A percentile compares a stretch with the other conserved stretches of the same genome.
Conservation (phyloP, 2,329 filamentous ascomycete species). For the Biscogniauxia sp. region DNA sequence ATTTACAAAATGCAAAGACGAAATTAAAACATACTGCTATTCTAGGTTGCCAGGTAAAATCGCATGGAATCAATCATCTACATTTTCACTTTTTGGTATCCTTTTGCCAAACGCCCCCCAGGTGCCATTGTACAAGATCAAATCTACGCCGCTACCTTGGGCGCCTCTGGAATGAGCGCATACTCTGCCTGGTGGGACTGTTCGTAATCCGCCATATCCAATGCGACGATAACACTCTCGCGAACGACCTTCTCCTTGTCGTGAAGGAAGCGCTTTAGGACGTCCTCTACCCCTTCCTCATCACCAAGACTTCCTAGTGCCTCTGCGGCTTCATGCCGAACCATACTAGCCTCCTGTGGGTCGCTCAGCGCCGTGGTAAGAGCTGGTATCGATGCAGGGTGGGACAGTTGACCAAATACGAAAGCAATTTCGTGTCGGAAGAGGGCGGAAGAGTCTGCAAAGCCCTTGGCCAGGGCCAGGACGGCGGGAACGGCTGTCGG, state of each 20-base stretch:
- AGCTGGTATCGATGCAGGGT: slow-evolving; percentile 94
- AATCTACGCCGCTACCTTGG: slow-evolving; percentile 36
- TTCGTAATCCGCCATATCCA: slow-evolving; percentile 98
- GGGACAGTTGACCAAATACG: slow-evolving; percentile 93
- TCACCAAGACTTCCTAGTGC: slow-evolving; percentile 91
- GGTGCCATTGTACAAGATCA: slow-evolving; percentile 12
- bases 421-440: slow-evolving; percentile 99
- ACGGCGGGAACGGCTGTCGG: slow-evolving; percentile 88
- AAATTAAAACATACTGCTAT: neutral
- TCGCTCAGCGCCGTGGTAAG: slow-evolving; percentile 77
- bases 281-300: slow-evolving; percentile 88
- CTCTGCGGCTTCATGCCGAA: slow-evolving; percentile 95
- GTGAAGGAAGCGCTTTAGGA: slow-evolving; percentile 76
- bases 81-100: slow-evolving; percentile 19
- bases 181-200: slow-evolving; percentile 86
- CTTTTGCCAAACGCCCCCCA: slow-evolving; percentile 19
- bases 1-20: neutral
- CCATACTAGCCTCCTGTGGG: slow-evolving; percentile 85
- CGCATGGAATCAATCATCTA: slow-evolving; percentile 11
- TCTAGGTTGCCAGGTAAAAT: slow-evolving; percentile 1
- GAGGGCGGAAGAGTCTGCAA: slow-evolving; percentile 81
- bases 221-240: slow-evolving; percentile 89
- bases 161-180: slow-evolving; percentile 74
- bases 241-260: slow-evolving; percentile 92
- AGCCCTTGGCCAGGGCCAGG: slow-evolving; percentile 78